A percentile compares a stretch with the other conserved stretches of the same genome.
These are phyloP conservation scores for Berberis thunbergii DNA, from an alignment of 164 flowering plant species.

Conservation along the genomic window DNA sequence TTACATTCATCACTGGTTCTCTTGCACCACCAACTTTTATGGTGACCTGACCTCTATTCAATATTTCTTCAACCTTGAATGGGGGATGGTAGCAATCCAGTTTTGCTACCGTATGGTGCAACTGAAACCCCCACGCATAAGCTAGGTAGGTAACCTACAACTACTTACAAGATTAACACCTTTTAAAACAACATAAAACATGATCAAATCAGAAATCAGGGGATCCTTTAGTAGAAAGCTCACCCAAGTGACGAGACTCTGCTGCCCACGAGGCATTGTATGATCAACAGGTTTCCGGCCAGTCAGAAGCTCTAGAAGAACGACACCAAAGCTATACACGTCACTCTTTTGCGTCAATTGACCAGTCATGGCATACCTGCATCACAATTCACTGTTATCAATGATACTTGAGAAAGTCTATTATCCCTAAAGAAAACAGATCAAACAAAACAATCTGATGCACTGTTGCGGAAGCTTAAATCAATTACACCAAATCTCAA, in stretches of 20 bases:
- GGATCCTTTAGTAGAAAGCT: background rate
- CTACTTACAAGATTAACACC: background rate
- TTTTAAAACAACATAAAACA: background rate
- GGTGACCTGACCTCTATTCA: no score
- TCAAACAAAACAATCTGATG: background rate
- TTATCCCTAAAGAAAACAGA: background rate
- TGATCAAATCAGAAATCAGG: background rate
- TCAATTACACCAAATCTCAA: background rate
- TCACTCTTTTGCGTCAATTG: slow-evolving; percentile 18
- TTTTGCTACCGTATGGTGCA: no score
- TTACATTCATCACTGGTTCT: no score
- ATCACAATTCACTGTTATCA: background rate
- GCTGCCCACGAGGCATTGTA: slow-evolving; percentile 22
- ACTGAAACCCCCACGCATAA: no score
- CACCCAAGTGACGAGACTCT: slow-evolving; percentile 23
- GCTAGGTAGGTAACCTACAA: no score
- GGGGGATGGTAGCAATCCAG: no score
- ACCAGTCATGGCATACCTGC: slow-evolving; percentile 19
- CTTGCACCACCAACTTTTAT: no score
- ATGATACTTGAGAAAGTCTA: background rate
- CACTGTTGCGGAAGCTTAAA: background rate
- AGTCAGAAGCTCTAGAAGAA: slow-evolving; percentile 20
- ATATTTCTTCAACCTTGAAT: no score
- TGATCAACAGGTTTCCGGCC: slow-evolving; percentile 22
- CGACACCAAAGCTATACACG: slow-evolving; percentile 18